Percentiles rank a stretch among this genome's conserved stretches.
Evolutionary conservation across 768 basidiomycete genomes (phyloP).

Genomic region (Chalciporus piperatus): DNA sequence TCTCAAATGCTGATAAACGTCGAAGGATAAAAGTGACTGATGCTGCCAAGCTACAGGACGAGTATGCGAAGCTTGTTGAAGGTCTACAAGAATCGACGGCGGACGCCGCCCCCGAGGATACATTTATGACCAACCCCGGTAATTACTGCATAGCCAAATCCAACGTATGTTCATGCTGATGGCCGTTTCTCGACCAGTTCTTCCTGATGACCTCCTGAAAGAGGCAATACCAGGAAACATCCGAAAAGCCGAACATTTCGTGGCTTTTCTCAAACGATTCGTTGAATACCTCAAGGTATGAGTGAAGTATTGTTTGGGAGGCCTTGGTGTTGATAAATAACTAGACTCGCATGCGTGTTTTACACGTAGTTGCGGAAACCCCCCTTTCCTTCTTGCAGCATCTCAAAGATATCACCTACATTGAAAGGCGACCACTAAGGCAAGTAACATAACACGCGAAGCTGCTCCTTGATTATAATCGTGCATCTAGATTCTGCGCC

Average conservation of each 20-base stretch:
- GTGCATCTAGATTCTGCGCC: slow-evolving; percentile 77
- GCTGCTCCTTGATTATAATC: background rate
- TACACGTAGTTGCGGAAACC: slow-evolving; percentile 98
- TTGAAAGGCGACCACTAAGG: slow-evolving; percentile 91
- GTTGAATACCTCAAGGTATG: slow-evolving; percentile 96
- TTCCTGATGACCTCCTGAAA: slow-evolving; percentile 91
- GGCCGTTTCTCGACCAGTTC: slow-evolving; percentile 46
- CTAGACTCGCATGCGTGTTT: slow-evolving; percentile 97
- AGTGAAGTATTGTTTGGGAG: background rate
- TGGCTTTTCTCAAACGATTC: slow-evolving; percentile 96
- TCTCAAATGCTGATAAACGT: slow-evolving; percentile 4
- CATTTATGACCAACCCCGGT: slow-evolving; percentile 90
- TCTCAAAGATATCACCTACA: slow-evolving; percentile 98
- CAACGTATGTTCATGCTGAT: background rate
- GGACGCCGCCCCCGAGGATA: slow-evolving; percentile 64
- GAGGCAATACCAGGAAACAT: slow-evolving; percentile 99
- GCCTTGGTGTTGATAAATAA: slow-evolving; percentile 9
- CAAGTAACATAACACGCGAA: slow-evolving; percentile 32
- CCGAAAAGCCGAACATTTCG: slow-evolving; percentile 97
- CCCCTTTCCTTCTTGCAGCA: slow-evolving; percentile 96
- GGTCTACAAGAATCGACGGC: slow-evolving; percentile 78
- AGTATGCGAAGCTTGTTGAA: slow-evolving; percentile 93
- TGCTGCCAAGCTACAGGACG: slow-evolving; percentile 91
- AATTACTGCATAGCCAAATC: slow-evolving; percentile 15
- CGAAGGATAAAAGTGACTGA: slow-evolving; percentile 90